Base-by-base conservation (phyloP, 2,329 filamentous ascomycete genomes). In the Fusarium phyllophilum region DNA sequence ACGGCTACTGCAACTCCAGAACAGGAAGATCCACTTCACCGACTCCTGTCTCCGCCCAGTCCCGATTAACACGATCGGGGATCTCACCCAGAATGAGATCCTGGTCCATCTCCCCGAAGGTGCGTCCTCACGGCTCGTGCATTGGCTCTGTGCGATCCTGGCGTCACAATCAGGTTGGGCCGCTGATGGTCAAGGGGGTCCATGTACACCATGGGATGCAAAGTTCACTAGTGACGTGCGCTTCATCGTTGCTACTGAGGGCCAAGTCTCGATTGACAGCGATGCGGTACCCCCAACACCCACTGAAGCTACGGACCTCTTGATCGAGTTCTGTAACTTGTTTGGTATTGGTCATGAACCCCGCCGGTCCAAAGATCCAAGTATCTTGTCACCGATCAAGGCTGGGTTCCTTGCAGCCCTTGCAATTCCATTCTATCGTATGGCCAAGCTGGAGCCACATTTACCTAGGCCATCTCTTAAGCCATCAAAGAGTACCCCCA, bases 131-230 rank as follows among this genome's bases (percentile, higher is more conserved):
- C 60, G 67, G 45, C 77, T 78, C 13, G 66, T 78, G 38, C 77
- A 74, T 29, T 78, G 77, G 77, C 74, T 78, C n/a, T 78, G 74
- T 69, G 75, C 77, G n/a, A 66, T 78, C 52, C 61, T 78, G 29
- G 70, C 76, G 10, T 45, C 77, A 36, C 69, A 59, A 36, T 51
- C 72, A n/a, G 77, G 65, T 49, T 78, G 77, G 77, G 44, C 63
- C 17, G 55, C 74, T 24, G 67, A 78, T 41, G 65, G 64, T 41
- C 54, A 76, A 49, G 76, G 62, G 33, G 74, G 70, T 12, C 44
- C 62, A 39, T 72, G 48, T 48, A 60, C 72, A 11, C 75, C 77
- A 42, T 78, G 77, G 77, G 72, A 69, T 57, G 72, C 77, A 8
- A 49, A 51, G 39, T 74, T 67, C 44, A 52, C 64, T 18, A 66